Base-by-base conservation (phyloP, 2,329 filamentous ascomycete genomes). In the Fusarium pininemorale region DNA sequence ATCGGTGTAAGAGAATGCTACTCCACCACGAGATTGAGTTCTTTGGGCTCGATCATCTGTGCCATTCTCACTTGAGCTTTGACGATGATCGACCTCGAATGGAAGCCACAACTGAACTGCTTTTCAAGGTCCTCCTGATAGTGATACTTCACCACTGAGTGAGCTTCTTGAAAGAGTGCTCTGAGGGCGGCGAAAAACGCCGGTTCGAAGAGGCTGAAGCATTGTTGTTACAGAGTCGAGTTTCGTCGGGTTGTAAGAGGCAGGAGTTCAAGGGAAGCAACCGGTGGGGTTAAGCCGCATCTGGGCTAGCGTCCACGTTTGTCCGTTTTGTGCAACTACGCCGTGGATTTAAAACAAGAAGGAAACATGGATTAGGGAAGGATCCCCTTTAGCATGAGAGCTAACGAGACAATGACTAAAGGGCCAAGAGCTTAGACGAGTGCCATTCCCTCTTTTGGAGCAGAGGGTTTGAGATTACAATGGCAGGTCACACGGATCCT, bases 191-290 rank as follows among this genome's bases (percentile, higher is more conserved):
- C 28, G 39, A 51, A 53, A 30, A 65, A 22, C 41, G 50, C 69
- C 54, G 53, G 68, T 38, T 66, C 53, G 7, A 47, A 61, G 60
- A 67, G 69, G 76, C 81, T 86, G 85, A 86, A 81, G 85, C 85
- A 86, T 75, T 82, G 77, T 81, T 87, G 85, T 81, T 83, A 87
- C 85, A 84, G 63, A 79, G 79, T 78, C 73, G 73, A 79, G 85
- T 87, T 87, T 87, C 85, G 84, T 71, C 63, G 70, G 66, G 76
- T 74, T 66, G 71, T 66, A 75, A 70, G 70, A 65, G 61, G 75
- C 67, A 70, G 78, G 75, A 75, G 70, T 71, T 50, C 74, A 75
- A 62, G 64, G 70, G 62, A 63, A 65, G 48, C 38, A 62, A 60
- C 58, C 48, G 42, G 60, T 57, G 45, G 63, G 50, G 44, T 74